Evolutionary conservation across 352 stramenopile genomes (phyloP), one percentile per base, ranked within the genome.

Genomic region (Nothophytophthora sp.): DNA sequence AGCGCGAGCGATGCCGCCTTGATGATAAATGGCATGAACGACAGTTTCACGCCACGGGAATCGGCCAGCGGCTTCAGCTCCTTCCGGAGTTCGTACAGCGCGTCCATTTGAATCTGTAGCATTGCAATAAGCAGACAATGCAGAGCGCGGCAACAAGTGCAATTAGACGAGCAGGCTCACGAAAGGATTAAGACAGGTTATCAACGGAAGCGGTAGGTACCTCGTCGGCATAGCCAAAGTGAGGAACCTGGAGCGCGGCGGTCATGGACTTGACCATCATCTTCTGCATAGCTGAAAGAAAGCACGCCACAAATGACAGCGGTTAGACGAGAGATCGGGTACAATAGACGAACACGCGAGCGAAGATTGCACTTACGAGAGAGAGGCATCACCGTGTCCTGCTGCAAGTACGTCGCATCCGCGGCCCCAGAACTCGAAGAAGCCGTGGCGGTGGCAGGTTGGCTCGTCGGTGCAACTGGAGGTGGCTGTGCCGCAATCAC

Each of bases 251-350:
- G 24, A 99, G 76, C 11, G 95, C 92, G 9, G 79, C 86, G 16
- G 89, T 98, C 97, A 99, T 99, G 10, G 80, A 96, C 73, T 99
- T 98, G 52, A 97, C 86, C 97, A 99, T 99, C 62, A 98, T 90
- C 53, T 98, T 97, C 70, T 98, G 90, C 33, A 99, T 96, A 22
- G 96, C 97, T 84, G 56, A 12, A 55, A 35, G n/a, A n/a, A 42
- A 40, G 35, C 43, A n/a, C n/a, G 36, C 42, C 41, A 38, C 27
- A 27, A 20, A 29, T n/a, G n/a, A n/a, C n/a, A n/a, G n/a, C n/a
- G n/a, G n/a, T n/a, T n/a, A n/a, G n/a, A n/a, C n/a, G n/a, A n/a
- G n/a, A n/a, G n/a, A n/a, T n/a, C n/a, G n/a, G n/a, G n/a, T n/a
- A n/a, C n/a, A n/a, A n/a, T n/a, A n/a, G n/a, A n/a, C n/a, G n/a